Percentiles rank a stretch among this genome's conserved stretches.
Conservation (phyloP, 2,329 filamentous ascomycete genomes). For the Ophiostoma novo-ulmi region DNA sequence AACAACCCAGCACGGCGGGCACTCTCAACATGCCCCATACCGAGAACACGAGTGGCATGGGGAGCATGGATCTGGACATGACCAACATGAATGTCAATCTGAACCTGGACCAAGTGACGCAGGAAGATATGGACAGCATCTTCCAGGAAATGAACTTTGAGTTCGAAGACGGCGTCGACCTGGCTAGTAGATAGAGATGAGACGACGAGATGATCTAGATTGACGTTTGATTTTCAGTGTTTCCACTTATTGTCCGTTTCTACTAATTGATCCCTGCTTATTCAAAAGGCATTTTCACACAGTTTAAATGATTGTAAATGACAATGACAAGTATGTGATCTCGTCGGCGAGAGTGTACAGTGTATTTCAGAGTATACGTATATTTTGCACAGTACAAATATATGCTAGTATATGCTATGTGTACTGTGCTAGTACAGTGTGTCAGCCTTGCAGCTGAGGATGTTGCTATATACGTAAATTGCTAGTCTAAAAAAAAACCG, state of each 20-base stretch:
- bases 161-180: conserved; percentile 30
- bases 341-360: not conserved
- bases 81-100: conserved; percentile 35
- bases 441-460: not conserved
- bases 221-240: too few relatives aligned
- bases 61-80: conserved; percentile 16
- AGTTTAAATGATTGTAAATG: not conserved
- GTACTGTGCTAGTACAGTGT: conserved; percentile 15
- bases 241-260: not conserved
- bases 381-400: not conserved
- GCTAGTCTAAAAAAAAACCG: conserved; percentile 18
- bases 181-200: conserved; percentile 23
- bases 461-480: not conserved
- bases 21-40: not conserved
- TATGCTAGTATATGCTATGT: not conserved
- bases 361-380: not conserved
- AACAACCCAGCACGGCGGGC: not conserved
- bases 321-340: not conserved
- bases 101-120: conserved; percentile 30
- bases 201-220: not conserved
- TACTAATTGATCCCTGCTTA: not conserved
- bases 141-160: conserved; percentile 43
- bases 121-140: conserved; percentile 38
- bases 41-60: not conserved
- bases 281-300: not conserved